Base-by-base conservation (phyloP, 2,329 filamentous ascomycete species). In the Epichloe elymi region DNA sequence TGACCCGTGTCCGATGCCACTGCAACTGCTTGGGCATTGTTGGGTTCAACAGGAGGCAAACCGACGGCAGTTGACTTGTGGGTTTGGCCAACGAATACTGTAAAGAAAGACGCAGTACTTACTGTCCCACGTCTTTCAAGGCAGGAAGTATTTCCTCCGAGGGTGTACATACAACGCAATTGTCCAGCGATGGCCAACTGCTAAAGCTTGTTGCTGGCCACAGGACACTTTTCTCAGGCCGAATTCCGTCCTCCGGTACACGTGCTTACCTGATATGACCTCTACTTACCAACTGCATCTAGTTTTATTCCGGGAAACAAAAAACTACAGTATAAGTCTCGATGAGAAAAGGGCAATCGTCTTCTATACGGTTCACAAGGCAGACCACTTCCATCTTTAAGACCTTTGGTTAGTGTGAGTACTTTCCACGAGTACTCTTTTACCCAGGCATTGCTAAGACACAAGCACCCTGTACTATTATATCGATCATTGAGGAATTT, bases 21-120 rank as follows among this genome's bases (percentile, higher is more conserved):
- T 40, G 17, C 36, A 30, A 30, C 30, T 30, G 30, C 37, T 51
- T 51, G 44, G 38, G 49, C 48, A 39, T 38, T 46, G 14, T 38
- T 49, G 41, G 42, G 49, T 51, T 51, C 48, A 49, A 54, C 49
- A 48, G 46, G 39, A 46, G 46, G 49, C 52, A 54, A 50, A 52
- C 50, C 46, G 30, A 44, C 33, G 37, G 30, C 51, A 49, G 36
- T 47, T 47, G 48, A 39, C 38, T 41, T 46, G 46, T 47, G 38
- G 33, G 36, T 17, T 43, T 43, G 6, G 51, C 41, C 38, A 44
- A 39, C 26, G 30, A 50, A 41, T 20, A 20, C 42, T 42, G 46
- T 12, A 42, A 33, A 36, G 30, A 39, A 52, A 26, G 35, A 15
- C n/a, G 36, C 38, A 46, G 20, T 51, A 26, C 36, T 51, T 49